Base-by-base conservation (phyloP, 2,329 filamentous ascomycete species). In the Botrytis pseudocinerea region DNA sequence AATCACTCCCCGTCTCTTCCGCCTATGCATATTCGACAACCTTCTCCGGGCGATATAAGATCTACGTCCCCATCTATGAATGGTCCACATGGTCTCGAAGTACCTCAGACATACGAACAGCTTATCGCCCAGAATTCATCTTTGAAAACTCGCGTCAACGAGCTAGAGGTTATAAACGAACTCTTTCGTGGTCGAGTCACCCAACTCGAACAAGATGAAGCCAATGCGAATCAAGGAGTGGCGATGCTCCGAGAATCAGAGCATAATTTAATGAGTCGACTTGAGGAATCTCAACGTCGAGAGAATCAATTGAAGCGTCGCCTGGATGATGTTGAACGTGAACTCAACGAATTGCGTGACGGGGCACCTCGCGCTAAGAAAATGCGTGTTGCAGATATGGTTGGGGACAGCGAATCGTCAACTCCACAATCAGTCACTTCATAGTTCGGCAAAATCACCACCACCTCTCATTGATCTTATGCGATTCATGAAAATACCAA, bases 141-240 rank as follows among this genome's bases (percentile, higher is more conserved):
- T 69, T 86, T 98, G n/a, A 97, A 97, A 84, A 99, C 96, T 0
- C 91, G 96, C 60, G 95, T 99, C 48, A 96, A 92, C 78, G 96
- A 99, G 82, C 87, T 99, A 38, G 96, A 99, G 81, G 89, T 99
- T 70, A 98, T 99, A 85, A 98, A 95, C 79, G 92, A 93, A 80
- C 85, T 95, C 62, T 94, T 94, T 82, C 87, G 91, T 69, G 91
- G 91, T 54, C 89, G 92, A 18, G 90, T 98, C 59, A 82, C 90
- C 81, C 87, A 96, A 80, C 86, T 96, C 20, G 93, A 97, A 80
- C 89, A 91, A 77, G 92, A 92, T 79, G 93, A 95, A 80, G 88
- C 88, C 65, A 90, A 88, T 65, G 89, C 92, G 70, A 84, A 91
- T 80, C 83, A 90, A 79, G 86, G 88, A 76, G 83, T 90, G 74